Percentiles rank a stretch among this genome's conserved stretches.
phyloP scores from a whole-genome alignment of 1,139 yeast species.

The Candida mesenterica region DNA sequence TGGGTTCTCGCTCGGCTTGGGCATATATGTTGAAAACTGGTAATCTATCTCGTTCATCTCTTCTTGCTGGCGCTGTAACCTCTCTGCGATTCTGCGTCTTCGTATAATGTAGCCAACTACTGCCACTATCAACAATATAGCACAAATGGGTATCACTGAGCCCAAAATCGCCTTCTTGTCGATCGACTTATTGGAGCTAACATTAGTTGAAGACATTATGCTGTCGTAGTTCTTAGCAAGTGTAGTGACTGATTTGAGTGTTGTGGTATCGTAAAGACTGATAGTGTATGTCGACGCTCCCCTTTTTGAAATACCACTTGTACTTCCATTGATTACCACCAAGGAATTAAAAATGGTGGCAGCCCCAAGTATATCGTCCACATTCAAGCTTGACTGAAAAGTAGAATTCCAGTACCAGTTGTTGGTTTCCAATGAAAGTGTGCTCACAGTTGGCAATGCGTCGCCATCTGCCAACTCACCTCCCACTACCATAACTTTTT shows the following conservation, averaged over 20 bases:
- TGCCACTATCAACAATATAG: slow-evolving; percentile 18
- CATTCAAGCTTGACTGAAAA: slow-evolving; percentile 14
- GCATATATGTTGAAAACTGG: slow-evolving; percentile 31
- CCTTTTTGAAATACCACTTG: slow-evolving; percentile 7
- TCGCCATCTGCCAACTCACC: slow-evolving; percentile 29
- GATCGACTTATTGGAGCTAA: slow-evolving; percentile 7
- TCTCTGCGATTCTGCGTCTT: slow-evolving; percentile 17
- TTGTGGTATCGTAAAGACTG: slow-evolving; percentile 25
- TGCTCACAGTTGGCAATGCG: slow-evolving; percentile 42
- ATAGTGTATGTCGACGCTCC: slow-evolving; percentile 19
- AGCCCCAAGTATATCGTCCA: slow-evolving; percentile 36
- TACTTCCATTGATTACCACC: slow-evolving; percentile 28
- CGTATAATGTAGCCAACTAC: slow-evolving; percentile 21
- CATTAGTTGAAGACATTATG: slow-evolving; percentile 9
- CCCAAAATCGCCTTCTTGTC: slow-evolving; percentile 35
- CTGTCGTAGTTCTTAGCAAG: slow-evolving; percentile 16
- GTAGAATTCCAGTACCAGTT: slow-evolving; percentile 45
- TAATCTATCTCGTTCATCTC: slow-evolving; percentile 33
- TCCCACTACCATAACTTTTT: slow-evolving; percentile 36
- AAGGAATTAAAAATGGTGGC: slow-evolving; percentile 45
- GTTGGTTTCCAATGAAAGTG: slow-evolving; percentile 30
- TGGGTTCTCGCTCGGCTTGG: slow-evolving; percentile 8
- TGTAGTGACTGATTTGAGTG: slow-evolving; percentile 22
- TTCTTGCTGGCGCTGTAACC: slow-evolving; percentile 11
- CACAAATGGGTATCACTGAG: slow-evolving; percentile 33